Base-by-base conservation (phyloP, 805 yeast genomes). In the Metschnikowia cerradonensis region DNA sequence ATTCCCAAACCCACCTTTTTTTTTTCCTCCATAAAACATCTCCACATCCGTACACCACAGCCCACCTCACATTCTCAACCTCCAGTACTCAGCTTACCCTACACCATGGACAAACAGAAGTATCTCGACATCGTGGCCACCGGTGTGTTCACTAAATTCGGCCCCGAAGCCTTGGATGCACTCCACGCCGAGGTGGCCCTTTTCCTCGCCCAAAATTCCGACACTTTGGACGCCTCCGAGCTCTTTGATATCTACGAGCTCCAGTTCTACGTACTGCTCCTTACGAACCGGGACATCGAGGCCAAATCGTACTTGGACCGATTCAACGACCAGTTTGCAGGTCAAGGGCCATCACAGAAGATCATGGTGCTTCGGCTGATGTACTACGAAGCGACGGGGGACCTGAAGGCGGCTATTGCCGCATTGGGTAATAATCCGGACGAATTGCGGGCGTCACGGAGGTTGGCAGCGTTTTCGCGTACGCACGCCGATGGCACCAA, bases 261-360 rank as follows among this genome's bases (percentile, higher is more conserved):
- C 60, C 83, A 86, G 47, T 88, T 89, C 65, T 81, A 80, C 60
- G 72, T 90, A 15, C 70, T 84, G 4, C 66, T 91, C 35, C 62
- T 72, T 43, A 67, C 86, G n/a, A 73, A 80, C 46, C 77, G 82
- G 51, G 96, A 89, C 61, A 67, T 74, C 2, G 90, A 83, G 54
- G 96, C 97, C 10, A 80, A 84, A 57, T 67, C 79, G 10, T 70
- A 81, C 53, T 75, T 89, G 51, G 87, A 85, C 51, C 71, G 82
- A 42, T 63, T 91, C 14, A 64, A 78, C 34, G 97, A 91, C 61
- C 80, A 80, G 61, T 83, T 90, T 62, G 82, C 78, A 11, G 83
- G 81, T 34, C 65, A 66, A 17, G 41, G 41, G 8, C 67, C 72
- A 20, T 75, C 86, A 20, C 83, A 83, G 57, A 71, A 89, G 51